Conservation (phyloP, 1,139 yeast genomes). For the Hyphopichia fennica region DNA sequence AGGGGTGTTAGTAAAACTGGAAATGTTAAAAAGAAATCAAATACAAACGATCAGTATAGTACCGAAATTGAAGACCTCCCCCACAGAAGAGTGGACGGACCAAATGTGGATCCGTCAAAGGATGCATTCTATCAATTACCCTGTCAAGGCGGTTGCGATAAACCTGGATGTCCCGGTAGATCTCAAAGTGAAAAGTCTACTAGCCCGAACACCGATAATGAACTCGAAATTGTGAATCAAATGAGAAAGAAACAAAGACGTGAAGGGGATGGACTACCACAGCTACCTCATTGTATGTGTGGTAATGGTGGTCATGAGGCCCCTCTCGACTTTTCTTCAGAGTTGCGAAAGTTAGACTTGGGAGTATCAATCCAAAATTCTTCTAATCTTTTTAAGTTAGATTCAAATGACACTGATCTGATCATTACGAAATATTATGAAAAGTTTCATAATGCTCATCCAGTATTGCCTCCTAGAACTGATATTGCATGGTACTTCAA, state of each 20-base stretch:
- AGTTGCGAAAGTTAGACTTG: neutral
- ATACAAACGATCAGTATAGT: neutral
- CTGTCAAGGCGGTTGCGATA: constrained; percentile 1
- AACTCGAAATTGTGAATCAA: constrained; percentile 1
- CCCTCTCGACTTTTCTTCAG: neutral
- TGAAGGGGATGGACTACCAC: neutral
- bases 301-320: neutral
- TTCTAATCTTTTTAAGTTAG: neutral
- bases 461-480: constrained; percentile 39
- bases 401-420: constrained; percentile 9
- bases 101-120: neutral
- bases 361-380: neutral
- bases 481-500: constrained; percentile 30
- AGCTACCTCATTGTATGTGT: constrained; percentile 1
- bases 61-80: constrained; percentile 10
- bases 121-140: constrained; percentile 1
- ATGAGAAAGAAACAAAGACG: neutral
- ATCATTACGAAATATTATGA: constrained; percentile 37
- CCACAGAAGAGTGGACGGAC: constrained; percentile 6
- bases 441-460: constrained; percentile 42
- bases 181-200: neutral
- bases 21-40: constrained; percentile 2
- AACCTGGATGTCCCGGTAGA: constrained; percentile 1
- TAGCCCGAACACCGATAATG: neutral
- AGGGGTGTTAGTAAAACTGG: constrained; percentile 34